phyloP scores from a whole-genome alignment of 2,329 filamentous ascomycete genomes.

The Fusarium sp. region DNA sequence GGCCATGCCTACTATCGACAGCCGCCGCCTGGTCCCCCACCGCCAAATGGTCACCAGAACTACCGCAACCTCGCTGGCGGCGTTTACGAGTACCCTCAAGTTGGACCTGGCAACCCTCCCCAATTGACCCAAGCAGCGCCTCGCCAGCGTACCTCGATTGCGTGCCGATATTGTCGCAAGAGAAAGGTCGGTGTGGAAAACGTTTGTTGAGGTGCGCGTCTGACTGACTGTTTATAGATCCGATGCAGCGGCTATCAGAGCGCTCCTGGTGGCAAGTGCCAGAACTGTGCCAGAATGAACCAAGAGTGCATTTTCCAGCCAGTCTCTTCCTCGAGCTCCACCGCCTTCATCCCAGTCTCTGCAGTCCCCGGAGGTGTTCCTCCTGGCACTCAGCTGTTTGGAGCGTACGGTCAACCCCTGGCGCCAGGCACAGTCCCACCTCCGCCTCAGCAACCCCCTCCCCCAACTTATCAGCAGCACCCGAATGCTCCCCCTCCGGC shows the following conservation, averaged over 20 bases:
- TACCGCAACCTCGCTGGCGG: slow-evolving; percentile 46
- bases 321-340: slow-evolving; percentile 66
- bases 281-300: slow-evolving; percentile 71
- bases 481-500: slow-evolving; percentile 50
- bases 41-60: slow-evolving; percentile 46
- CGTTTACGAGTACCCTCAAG: slow-evolving; percentile 52
- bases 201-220: neutral
- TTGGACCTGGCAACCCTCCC: slow-evolving; percentile 49
- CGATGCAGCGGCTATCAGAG: slow-evolving; percentile 72
- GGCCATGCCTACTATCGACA: slow-evolving; percentile 43
- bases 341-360: slow-evolving; percentile 70
- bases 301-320: slow-evolving; percentile 73
- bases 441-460: slow-evolving; percentile 20
- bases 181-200: slow-evolving; percentile 61
- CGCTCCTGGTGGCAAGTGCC: slow-evolving; percentile 69
- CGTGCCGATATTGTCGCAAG: slow-evolving; percentile 71
- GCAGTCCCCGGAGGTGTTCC: slow-evolving; percentile 69
- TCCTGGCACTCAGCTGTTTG: slow-evolving; percentile 67
- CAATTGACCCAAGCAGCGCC: slow-evolving; percentile 64
- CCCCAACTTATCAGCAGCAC: slow-evolving; percentile 40
- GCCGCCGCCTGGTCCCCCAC: slow-evolving; percentile 44
- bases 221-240: slow-evolving; percentile 56
- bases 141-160: slow-evolving; percentile 69
- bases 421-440: slow-evolving; percentile 49
- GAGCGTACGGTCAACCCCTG: slow-evolving; percentile 69